phyloP scores from a whole-genome alignment of 768 basidiomycete genomes.

The Austroboletus eburneus region DNA sequence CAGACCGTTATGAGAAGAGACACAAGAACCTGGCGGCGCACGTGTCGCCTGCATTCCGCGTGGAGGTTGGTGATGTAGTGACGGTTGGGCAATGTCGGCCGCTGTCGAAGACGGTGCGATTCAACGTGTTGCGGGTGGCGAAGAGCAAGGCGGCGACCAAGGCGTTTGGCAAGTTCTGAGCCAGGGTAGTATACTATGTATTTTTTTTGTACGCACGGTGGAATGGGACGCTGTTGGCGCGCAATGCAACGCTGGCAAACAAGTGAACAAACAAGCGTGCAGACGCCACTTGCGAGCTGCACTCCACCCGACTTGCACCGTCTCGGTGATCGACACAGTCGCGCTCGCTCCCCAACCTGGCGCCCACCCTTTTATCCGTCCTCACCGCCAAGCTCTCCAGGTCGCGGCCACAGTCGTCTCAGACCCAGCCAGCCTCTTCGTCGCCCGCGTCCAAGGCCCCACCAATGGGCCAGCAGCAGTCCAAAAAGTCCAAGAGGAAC shows the following conservation, averaged over 20 bases:
- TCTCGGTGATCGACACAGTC: constrained; percentile 27
- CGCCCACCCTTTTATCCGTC: constrained; percentile 75
- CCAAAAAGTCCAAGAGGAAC: constrained; percentile 73
- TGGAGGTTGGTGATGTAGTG: constrained; percentile 88
- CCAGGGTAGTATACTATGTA: background rate
- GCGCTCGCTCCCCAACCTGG: constrained; percentile 57
- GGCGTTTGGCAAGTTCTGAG: constrained; percentile 92
- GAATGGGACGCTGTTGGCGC: no score
- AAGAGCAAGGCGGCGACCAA: constrained; percentile 91
- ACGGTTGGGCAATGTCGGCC: constrained; percentile 99
- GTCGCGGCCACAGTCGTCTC: constrained; percentile 70
- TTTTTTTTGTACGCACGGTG: constrained; percentile 25
- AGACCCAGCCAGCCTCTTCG: constrained; percentile 58
- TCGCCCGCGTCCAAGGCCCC: constrained; percentile 34
- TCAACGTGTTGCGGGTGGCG: constrained; percentile 95
- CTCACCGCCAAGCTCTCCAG: constrained; percentile 66
- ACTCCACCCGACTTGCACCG: constrained; percentile 23
- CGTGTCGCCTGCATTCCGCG: constrained; percentile 98
- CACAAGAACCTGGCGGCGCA: constrained; percentile 99
- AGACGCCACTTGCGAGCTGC: constrained; percentile 15
- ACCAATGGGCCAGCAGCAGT: constrained; percentile 80
- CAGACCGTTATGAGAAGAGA: constrained; percentile 97
- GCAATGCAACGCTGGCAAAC: no score
- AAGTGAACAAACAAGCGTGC: constrained; percentile 33
- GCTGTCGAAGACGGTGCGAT: constrained; percentile 97